Evolutionary conservation across 192 early-diverging fungal genomes (phyloP).

Genomic region (Mortierella antarctica): DNA sequence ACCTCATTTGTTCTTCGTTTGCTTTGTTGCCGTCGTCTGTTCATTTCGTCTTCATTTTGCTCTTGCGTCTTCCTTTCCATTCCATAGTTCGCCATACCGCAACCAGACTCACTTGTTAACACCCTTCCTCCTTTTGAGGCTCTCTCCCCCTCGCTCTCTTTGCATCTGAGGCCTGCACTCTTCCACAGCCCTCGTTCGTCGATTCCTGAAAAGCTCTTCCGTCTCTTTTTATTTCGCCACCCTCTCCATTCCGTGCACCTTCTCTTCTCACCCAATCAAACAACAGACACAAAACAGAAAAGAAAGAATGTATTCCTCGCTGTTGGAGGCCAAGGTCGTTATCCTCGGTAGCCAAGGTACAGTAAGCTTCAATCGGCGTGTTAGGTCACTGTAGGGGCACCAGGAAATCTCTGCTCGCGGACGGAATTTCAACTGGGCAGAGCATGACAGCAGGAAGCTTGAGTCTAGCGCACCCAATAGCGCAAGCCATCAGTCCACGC

Average conservation of each 20-base stretch:
- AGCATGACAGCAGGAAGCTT: too few species aligned
- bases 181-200: background rate
- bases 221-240: background rate
- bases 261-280: conserved; percentile 1
- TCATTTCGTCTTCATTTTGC: too few species aligned
- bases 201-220: background rate
- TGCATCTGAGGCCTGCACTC: background rate
- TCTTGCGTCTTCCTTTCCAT: too few species aligned
- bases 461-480: too few species aligned
- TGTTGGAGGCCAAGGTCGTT: conserved; percentile 79
- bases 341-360: conserved; percentile 81
- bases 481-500: too few species aligned
- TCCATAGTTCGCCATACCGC: too few species aligned
- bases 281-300: background rate
- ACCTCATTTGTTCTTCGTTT: too few species aligned
- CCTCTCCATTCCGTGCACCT: background rate
- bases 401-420: too few species aligned
- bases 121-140: background rate
- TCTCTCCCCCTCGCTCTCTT: background rate
- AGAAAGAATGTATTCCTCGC: conserved; percentile 47
- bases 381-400: too few species aligned
- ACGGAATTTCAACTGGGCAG: too few species aligned
- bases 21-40: too few species aligned
- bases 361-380: background rate
- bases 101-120: background rate